Conservation (phyloP, 176 grass and related monocot species). For the Dendrocalamus sinicus region DNA sequence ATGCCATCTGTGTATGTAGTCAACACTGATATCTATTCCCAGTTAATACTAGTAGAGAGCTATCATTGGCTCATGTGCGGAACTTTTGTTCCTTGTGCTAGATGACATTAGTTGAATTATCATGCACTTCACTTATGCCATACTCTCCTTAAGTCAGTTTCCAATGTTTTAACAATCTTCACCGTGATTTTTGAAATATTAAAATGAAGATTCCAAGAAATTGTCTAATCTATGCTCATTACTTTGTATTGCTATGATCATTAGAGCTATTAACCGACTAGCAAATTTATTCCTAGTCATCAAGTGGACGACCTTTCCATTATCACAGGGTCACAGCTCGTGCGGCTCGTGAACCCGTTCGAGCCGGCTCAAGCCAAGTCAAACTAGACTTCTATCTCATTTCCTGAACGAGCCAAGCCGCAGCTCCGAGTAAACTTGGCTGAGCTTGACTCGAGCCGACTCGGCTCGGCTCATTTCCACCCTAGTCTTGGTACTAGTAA, state of each 20-base stretch:
- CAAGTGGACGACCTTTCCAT: no score
- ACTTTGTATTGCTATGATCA: slow-evolving; percentile 8
- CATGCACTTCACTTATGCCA: not conserved
- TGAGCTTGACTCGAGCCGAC: no score
- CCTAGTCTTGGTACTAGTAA: not conserved
- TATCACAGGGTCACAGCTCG: no score
- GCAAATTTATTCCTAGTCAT: not conserved
- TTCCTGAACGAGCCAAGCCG: no score
- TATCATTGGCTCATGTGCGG: not conserved
- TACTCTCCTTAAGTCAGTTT: slow-evolving; percentile 26
- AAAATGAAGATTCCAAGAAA: not conserved
- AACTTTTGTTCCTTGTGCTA: slow-evolving; percentile 2
- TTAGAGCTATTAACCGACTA: not conserved
- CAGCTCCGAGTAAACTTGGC: fast-evolving
- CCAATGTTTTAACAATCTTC: slow-evolving; percentile 8
- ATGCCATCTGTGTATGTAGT: not conserved
- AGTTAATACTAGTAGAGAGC: slow-evolving; percentile 16
- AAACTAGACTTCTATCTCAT: no score
- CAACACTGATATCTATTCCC: not conserved
- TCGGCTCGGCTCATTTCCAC: no score
- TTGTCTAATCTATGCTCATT: not conserved
- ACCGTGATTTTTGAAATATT: not conserved
- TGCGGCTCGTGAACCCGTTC: no score
- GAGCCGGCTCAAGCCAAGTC: no score
- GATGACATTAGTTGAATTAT: slow-evolving; percentile 7